These are phyloP conservation scores for Parachaetomium inaequale DNA, from an alignment of 495 filamentous ascomycete species.

Conservation along the genomic window DNA sequence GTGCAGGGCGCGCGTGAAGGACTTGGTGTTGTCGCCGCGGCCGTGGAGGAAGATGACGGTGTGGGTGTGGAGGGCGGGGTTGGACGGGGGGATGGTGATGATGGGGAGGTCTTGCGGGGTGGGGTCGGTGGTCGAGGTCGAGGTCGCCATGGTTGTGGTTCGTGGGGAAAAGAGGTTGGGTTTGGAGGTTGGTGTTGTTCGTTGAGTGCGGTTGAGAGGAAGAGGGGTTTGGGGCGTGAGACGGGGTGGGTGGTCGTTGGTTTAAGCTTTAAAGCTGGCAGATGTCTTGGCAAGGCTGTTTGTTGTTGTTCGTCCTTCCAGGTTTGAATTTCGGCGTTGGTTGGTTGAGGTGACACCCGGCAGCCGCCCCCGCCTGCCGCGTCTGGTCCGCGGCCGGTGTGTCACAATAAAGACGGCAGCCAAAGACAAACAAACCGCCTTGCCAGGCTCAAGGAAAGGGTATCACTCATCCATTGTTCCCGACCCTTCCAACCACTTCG, in stretches of 20 bases:
- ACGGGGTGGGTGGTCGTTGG: not conserved
- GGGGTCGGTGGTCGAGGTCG: not conserved
- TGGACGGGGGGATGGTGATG: slow-evolving; percentile 25
- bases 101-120: slow-evolving; percentile 14
- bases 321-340: too few species aligned
- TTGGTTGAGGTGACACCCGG: too few species aligned
- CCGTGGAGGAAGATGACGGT: slow-evolving; percentile 62
- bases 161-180: not conserved
- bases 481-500: not conserved
- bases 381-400: too few species aligned
- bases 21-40: slow-evolving; percentile 49
- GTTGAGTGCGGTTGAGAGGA: too few species aligned
- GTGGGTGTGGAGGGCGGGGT: slow-evolving; percentile 44
- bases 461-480: slow-evolving; percentile 2
- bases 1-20: slow-evolving; percentile 50
- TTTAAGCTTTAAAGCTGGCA: not conserved
- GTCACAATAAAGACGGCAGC: too few species aligned
- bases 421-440: not conserved
- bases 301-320: too few species aligned
- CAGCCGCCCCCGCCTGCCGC: too few species aligned
- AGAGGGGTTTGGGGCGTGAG: too few species aligned
- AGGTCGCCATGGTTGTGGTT: not conserved
- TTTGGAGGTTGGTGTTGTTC: not conserved
- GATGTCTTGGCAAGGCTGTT: too few species aligned
- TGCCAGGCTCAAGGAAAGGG: not conserved